Evolutionary conservation across 371 early-diverging fungal genomes (phyloP), one percentile per base, ranked within the genome.

Genomic region (Mortierella sp.): DNA sequence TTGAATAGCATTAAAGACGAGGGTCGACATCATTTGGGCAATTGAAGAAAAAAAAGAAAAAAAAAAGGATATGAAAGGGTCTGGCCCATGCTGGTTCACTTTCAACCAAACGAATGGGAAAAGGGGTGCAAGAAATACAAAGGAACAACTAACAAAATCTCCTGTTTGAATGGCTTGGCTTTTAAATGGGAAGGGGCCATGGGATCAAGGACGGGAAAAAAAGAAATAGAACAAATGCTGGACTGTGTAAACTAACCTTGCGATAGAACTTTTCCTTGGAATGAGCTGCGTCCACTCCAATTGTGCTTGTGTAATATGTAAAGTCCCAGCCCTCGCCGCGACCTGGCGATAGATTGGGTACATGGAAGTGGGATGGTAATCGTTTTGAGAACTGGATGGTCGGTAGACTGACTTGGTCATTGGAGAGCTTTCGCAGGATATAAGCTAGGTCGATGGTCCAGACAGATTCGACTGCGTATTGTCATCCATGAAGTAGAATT

Each of bases 381-480:
- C 75, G 74, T 55, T 60, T 80, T 38, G 79, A 73, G 31, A 75
- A 78, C 24, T 73, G 57, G 65, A 78, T 50, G 13, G 57, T 68
- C 24, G 76, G 87, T 45, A 82, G 13, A 9, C 74, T 71, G 73
- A 60, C 78, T 73, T 82, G 87, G 63, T 86, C 87, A 57, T 86
- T 77, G 26, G 87, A 86, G 45, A 86, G 76, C 38, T 92, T 91
- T 63, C 92, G 90, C 63, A 97, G 85, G 26, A 96, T 84, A 80
- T 94, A 95, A 2, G 94, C 96, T 70, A 97, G 89, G 87, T 97
- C 96, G 65, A 97, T 95, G 21, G 97, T 96, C 97, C 97, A 97
- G 0, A 96, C 90, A n/a, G 95, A 94, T 44, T 93, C 90, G n/a
- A 92, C 90, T 75, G 90, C 16, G 50, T 14, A 63, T 57, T 21